phyloP scores from a whole-genome alignment of 2,329 filamentous ascomycete species.

The Penicillium glabrum region DNA sequence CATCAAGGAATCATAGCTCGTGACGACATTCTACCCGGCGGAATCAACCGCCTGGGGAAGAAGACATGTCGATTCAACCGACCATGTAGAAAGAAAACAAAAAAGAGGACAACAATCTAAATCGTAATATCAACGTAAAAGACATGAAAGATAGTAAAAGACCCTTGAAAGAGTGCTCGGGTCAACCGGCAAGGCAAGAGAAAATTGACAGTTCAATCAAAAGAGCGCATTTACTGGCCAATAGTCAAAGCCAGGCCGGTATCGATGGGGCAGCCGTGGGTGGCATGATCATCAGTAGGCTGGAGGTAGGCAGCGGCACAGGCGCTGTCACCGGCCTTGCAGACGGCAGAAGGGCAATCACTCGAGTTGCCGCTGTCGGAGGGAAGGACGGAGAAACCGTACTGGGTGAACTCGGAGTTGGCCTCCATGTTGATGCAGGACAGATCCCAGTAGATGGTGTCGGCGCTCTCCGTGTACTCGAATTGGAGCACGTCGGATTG shows the following conservation, averaged over 20 bases:
- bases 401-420: slow-evolving; percentile 33
- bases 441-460: slow-evolving; percentile 42
- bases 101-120: not conserved
- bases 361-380: slow-evolving; percentile 18
- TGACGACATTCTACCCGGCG: slow-evolving; percentile 17
- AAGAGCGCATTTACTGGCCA: slow-evolving; percentile 23
- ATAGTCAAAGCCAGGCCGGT: slow-evolving; percentile 36
- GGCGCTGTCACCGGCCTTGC: slow-evolving; percentile 33
- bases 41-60: slow-evolving; percentile 15
- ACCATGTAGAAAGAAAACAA: slow-evolving; percentile 9
- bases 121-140: not conserved
- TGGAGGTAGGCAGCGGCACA: slow-evolving; percentile 42
- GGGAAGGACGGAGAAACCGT: slow-evolving; percentile 36
- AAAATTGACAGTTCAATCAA: not conserved
- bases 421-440: slow-evolving; percentile 38
- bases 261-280: slow-evolving; percentile 40
- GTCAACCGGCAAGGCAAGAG: slow-evolving; percentile 22
- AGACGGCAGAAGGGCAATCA: slow-evolving; percentile 36
- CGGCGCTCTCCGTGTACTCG: slow-evolving; percentile 36
- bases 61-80: slow-evolving; percentile 6
- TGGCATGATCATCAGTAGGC: slow-evolving; percentile 42
- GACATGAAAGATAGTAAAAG: slow-evolving; percentile 7
- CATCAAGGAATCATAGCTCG: slow-evolving; percentile 22
- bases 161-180: slow-evolving; percentile 21
- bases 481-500: slow-evolving; percentile 43